These are phyloP conservation scores for Macroventuria anomochaeta DNA, from an alignment of 2,329 filamentous ascomycete genomes.

Conservation along the genomic window DNA sequence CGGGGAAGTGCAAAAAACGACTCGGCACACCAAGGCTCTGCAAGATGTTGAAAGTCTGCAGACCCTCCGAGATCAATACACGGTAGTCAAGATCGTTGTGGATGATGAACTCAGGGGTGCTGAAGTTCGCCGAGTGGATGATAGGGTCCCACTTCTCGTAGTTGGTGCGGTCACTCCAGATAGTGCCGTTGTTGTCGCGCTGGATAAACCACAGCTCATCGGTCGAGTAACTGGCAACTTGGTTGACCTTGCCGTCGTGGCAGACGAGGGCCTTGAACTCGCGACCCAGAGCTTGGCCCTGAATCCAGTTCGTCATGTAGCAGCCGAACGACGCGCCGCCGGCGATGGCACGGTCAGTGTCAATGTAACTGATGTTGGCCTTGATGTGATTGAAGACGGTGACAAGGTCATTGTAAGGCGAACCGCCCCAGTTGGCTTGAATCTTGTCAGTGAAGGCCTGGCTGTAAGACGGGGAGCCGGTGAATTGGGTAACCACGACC, in stretches of 20 bases:
- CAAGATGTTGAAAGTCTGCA: slow-evolving; percentile 84
- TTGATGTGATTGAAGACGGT: slow-evolving; percentile 78
- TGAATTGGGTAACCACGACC: slow-evolving; percentile 80
- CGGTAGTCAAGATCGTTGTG: slow-evolving; percentile 90
- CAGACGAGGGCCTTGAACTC: slow-evolving; percentile 88
- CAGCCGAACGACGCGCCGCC: slow-evolving; percentile 65
- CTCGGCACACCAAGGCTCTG: slow-evolving; percentile 78
- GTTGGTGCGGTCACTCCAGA: slow-evolving; percentile 51
- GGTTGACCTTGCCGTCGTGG: slow-evolving; percentile 82
- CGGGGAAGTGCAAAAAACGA: slow-evolving; percentile 79
- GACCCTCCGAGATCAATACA: slow-evolving; percentile 81
- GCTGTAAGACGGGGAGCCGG: slow-evolving; percentile 81
- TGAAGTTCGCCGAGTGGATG: slow-evolving; percentile 70
- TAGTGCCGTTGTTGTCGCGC: slow-evolving; percentile 52
- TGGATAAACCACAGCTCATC: slow-evolving; percentile 62
- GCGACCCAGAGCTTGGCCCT: slow-evolving; percentile 80
- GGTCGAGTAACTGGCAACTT: slow-evolving; percentile 55
- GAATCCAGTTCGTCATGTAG: slow-evolving; percentile 76
- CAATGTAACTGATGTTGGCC: slow-evolving; percentile 69
- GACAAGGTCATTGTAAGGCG: slow-evolving; percentile 82
- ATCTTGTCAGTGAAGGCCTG: slow-evolving; percentile 80
- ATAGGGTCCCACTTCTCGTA: slow-evolving; percentile 66
- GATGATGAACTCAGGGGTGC: slow-evolving; percentile 85
- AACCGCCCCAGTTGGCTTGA: slow-evolving; percentile 79
- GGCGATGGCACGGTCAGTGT: slow-evolving; percentile 73